Conservation (phyloP, 2,329 filamentous ascomycete genomes). For the Epichloe coenophiala region DNA sequence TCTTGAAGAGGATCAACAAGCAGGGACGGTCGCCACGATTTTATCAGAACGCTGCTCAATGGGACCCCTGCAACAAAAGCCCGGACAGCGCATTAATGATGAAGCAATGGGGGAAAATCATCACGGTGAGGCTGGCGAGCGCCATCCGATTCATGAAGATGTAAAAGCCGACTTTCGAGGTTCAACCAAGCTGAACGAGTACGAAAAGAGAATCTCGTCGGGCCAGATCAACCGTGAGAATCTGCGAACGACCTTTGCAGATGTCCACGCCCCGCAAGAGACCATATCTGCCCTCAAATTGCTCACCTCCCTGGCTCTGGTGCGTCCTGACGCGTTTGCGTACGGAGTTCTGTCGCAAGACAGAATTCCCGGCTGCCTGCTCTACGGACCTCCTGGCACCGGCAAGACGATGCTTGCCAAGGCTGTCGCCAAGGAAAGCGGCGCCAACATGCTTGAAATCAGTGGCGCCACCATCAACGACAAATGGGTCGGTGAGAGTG, state of each 20-base stretch:
- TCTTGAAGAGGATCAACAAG: slow-evolving; percentile 10
- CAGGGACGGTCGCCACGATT: slow-evolving; percentile 11
- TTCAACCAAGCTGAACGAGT: slow-evolving; percentile 45
- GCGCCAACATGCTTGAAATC: slow-evolving; percentile 69
- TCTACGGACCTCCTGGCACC: slow-evolving; percentile 79
- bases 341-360: slow-evolving; percentile 89
- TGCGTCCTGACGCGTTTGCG: slow-evolving; percentile 85
- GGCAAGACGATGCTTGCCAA: slow-evolving; percentile 60
- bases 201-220: slow-evolving; percentile 71
- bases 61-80: slow-evolving; percentile 19
- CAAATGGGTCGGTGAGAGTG: slow-evolving; percentile 90
- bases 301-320: slow-evolving; percentile 73
- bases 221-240: slow-evolving; percentile 72
- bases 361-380: slow-evolving; percentile 74
- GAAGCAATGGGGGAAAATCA: slow-evolving; percentile 14
- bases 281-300: slow-evolving; percentile 82
- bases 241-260: slow-evolving; percentile 74
- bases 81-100: slow-evolving; percentile 18
- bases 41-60: slow-evolving; percentile 19
- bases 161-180: slow-evolving; percentile 13
- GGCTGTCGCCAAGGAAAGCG: slow-evolving; percentile 54
- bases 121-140: slow-evolving; percentile 12
- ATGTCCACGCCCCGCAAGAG: slow-evolving; percentile 70
- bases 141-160: slow-evolving; percentile 16
- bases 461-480: slow-evolving; percentile 87